These are phyloP conservation scores for Alternaria ethzedia DNA, from an alignment of 2,329 filamentous ascomycete genomes.

Conservation along the genomic window DNA sequence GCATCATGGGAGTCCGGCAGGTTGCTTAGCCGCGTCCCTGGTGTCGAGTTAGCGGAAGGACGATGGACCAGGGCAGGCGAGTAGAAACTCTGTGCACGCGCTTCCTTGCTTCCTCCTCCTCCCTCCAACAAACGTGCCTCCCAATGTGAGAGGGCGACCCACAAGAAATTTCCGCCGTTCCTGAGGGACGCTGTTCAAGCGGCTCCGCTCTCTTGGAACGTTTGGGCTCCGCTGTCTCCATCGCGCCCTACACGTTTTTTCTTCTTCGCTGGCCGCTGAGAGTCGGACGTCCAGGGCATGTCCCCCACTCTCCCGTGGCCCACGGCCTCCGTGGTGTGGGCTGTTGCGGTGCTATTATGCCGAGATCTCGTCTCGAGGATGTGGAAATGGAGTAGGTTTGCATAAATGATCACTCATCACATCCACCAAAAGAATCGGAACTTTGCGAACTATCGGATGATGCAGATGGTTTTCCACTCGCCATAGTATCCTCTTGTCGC, in stretches of 20 bases:
- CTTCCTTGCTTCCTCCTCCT: background rate
- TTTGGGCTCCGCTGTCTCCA: conserved; percentile 11
- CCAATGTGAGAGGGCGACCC: background rate
- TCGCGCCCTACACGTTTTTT: background rate
- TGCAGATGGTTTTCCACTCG: background rate
- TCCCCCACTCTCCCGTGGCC: background rate
- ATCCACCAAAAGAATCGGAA: background rate
- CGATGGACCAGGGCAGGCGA: background rate
- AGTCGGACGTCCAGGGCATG: background rate
- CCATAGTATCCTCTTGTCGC: background rate
- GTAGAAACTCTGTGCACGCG: background rate
- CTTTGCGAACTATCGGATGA: background rate
- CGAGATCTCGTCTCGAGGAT: background rate
- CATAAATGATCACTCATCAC: background rate
- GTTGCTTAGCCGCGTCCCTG: background rate
- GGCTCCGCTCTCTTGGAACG: conserved; percentile 5
- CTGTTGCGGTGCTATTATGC: background rate
- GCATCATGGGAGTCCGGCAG: background rate
- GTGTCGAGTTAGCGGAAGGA: background rate
- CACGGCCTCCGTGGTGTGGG: background rate
- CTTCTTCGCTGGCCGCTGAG: background rate
- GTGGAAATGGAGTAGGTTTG: background rate
- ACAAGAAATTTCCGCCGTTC: conserved; percentile 13
- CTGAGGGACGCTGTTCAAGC: background rate
- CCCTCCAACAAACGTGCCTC: background rate